phyloP scores from a whole-genome alignment of 2,329 filamentous ascomycete species.

The Periconia digitata region DNA sequence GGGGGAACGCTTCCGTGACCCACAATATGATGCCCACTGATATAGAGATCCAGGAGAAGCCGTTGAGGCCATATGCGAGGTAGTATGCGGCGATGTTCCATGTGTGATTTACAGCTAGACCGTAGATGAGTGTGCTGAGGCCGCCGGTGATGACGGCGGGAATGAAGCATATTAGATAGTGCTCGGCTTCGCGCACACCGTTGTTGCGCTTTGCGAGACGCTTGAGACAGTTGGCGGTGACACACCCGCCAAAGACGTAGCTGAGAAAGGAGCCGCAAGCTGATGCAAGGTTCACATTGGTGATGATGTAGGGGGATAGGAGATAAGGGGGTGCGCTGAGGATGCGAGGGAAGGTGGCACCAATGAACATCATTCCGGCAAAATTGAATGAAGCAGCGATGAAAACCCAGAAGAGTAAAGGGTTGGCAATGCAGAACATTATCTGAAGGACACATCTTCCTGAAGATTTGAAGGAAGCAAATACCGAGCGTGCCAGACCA shows the following conservation, averaged over 20 bases:
- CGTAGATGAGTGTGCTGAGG: conserved; percentile 26
- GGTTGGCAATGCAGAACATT: conserved; percentile 28
- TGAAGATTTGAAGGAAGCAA: conserved; percentile 28
- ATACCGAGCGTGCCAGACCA: conserved; percentile 23
- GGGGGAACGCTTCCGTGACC: conserved; percentile 36
- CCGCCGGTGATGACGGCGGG: conserved; percentile 26
- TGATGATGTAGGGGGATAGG: conserved; percentile 15
- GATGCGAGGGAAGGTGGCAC: conserved; percentile 23
- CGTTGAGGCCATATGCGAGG: conserved; percentile 31
- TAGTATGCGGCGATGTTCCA: conserved; percentile 21
- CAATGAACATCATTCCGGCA: conserved; percentile 34
- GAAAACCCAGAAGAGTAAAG: conserved; percentile 36
- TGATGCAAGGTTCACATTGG: conserved; percentile 21
- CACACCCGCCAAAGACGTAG: conserved; percentile 13
- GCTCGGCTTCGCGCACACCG: conserved; percentile 34
- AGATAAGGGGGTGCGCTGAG: conserved; percentile 26
- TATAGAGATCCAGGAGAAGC: conserved; percentile 26
- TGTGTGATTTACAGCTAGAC: conserved; percentile 20
- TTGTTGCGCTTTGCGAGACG: conserved; percentile 25
- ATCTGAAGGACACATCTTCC: conserved; percentile 30
- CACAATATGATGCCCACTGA: conserved; percentile 31
- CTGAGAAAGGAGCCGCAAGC: conserved; percentile 22
- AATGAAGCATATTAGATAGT: conserved; percentile 32
- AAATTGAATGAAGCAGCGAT: conserved; percentile 27
- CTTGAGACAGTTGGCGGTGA: conserved; percentile 15